These are phyloP conservation scores for Syzygium grande DNA, from an alignment of 345 rosid genomes.

Conservation along the genomic window DNA sequence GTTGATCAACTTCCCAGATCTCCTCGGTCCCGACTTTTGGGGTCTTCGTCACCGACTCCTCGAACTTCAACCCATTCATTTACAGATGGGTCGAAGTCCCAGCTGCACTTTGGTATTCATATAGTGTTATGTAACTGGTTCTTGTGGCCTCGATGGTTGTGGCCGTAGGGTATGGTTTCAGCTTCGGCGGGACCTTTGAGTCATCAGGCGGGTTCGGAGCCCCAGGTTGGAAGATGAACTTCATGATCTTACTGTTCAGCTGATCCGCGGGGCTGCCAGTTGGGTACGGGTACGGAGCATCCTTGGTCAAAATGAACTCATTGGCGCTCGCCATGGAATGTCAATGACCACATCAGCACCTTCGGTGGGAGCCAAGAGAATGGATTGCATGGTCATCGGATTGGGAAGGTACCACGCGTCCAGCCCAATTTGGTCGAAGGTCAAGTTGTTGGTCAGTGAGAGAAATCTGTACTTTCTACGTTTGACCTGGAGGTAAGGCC, in stretches of 20 bases:
- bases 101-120: conserved; percentile 39
- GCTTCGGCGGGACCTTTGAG: conserved; percentile 25
- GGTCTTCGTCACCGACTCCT: conserved; percentile 45
- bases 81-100: conserved; percentile 71
- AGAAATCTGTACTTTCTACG: conserved; percentile 76
- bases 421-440: conserved; percentile 46
- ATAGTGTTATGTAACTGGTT: conserved; percentile 62
- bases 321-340: conserved; percentile 38
- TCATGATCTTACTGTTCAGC: conserved; percentile 52
- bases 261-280: conserved; percentile 46
- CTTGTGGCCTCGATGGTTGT: conserved; percentile 7
- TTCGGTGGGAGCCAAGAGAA: conserved; percentile 62
- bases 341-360: conserved; percentile 62
- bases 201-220: conserved; percentile 22
- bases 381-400: conserved; percentile 25
- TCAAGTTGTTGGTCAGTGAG: conserved; percentile 52
- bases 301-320: conserved; percentile 35
- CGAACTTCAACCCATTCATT: conserved; percentile 51
- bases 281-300: conserved; percentile 65
- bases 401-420: conserved; percentile 47
- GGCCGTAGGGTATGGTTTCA: conserved; percentile 38
- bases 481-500: conserved; percentile 58
- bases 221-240: conserved; percentile 33
- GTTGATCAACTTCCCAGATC: conserved; percentile 77
- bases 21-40: conserved; percentile 61